Evolutionary conservation across 371 early-diverging fungal genomes (phyloP).

Genomic region (Mortierella sp.): DNA sequence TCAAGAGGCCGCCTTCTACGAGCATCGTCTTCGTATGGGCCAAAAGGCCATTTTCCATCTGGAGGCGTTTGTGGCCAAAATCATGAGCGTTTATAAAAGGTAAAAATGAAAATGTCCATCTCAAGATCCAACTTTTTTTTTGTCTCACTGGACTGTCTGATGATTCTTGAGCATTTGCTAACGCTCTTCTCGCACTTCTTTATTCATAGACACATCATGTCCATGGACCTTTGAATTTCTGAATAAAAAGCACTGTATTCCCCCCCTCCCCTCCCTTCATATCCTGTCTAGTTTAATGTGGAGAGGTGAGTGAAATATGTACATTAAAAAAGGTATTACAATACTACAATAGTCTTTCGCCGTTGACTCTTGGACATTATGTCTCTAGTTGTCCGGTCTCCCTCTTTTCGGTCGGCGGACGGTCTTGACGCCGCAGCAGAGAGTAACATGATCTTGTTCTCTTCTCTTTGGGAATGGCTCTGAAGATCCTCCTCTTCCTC

Average conservation of each 20-base stretch:
- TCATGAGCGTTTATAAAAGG: conserved; percentile 77
- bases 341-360: conserved; percentile 28
- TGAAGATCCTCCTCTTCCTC: conserved; percentile 1
- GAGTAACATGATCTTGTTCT: conserved; percentile 18
- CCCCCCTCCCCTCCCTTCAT: no score
- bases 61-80: conserved; percentile 95
- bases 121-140: no score
- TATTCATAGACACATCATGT: no score
- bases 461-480: neutral
- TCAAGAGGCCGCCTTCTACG: conserved; percentile 83
- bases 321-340: no score
- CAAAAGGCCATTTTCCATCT: conserved; percentile 97
- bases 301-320: no score
- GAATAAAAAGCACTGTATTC: no score
- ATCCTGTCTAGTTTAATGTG: no score
- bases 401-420: neutral
- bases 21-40: conserved; percentile 88
- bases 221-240: no score
- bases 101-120: conserved; percentile 10
- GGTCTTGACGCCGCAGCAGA: conserved; percentile 4
- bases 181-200: no score
- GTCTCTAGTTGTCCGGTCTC: conserved; percentile 4
- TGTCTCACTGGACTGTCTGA: no score
- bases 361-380: conserved; percentile 17
- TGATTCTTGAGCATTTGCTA: no score